Conservation (phyloP, 2,329 filamentous ascomycete genomes). For the Fusarium oligoseptatum region DNA sequence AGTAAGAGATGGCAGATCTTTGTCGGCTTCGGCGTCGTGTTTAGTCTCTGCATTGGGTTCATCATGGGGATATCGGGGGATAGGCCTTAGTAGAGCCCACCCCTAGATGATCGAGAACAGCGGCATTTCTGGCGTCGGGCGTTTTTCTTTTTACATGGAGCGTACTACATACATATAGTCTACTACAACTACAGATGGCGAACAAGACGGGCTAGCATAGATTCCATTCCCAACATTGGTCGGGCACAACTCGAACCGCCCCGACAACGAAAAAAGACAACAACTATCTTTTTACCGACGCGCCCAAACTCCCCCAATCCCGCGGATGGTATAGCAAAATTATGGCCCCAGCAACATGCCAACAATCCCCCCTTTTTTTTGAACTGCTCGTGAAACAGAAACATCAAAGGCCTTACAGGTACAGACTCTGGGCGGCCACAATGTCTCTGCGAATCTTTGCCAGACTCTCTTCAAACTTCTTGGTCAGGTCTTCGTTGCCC, state of each 20-base stretch:
- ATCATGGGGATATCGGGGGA: slow-evolving; percentile 64
- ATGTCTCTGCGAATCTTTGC: slow-evolving; percentile 92
- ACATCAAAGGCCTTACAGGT: slow-evolving; percentile 69
- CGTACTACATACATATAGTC: slow-evolving; percentile 16
- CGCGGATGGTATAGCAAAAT: slow-evolving; percentile 40
- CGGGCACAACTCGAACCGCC: slow-evolving; percentile 19
- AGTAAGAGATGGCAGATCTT: slow-evolving; percentile 86
- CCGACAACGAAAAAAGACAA: slow-evolving; percentile 21
- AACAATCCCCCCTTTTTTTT: slow-evolving; percentile 17
- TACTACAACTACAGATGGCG: slow-evolving; percentile 25
- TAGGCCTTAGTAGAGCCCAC: slow-evolving; percentile 28
- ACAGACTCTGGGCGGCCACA: slow-evolving; percentile 93
- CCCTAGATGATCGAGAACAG: neutral
- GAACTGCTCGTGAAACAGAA: slow-evolving; percentile 5
- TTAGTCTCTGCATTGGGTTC: slow-evolving; percentile 83
- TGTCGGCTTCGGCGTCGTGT: slow-evolving; percentile 84
- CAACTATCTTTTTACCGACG: slow-evolving; percentile 29
- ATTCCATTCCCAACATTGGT: slow-evolving; percentile 34
- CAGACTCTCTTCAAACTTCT: slow-evolving; percentile 90
- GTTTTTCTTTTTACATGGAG: slow-evolving; percentile 22
- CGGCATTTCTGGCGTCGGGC: neutral
- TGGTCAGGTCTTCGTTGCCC: slow-evolving; percentile 93
- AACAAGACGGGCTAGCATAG: slow-evolving; percentile 32
- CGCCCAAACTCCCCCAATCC: slow-evolving; percentile 44
- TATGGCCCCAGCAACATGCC: slow-evolving; percentile 27